Percentiles rank a stretch among this genome's conserved stretches.
Conservation (phyloP, 148 eudicot genomes). For the Chenopodium quinoa region DNA sequence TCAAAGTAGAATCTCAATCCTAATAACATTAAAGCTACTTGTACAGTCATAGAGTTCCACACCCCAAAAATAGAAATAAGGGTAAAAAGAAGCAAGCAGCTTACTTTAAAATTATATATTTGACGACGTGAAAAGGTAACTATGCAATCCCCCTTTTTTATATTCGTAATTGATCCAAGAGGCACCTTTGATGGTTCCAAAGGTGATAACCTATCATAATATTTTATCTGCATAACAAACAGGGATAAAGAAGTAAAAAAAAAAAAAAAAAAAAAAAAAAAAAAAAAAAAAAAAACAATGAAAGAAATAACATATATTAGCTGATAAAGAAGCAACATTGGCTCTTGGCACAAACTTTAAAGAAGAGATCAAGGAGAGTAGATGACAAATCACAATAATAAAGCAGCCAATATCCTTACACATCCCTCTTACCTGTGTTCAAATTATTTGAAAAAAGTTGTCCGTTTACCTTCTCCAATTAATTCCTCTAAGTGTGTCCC, state of each 20-base stretch:
- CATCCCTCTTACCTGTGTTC: too few relatives aligned
- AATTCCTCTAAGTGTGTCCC: too few relatives aligned
- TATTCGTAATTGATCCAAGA: slow-evolving; percentile 73
- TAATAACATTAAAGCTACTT: too few relatives aligned
- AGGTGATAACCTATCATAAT: slow-evolving; percentile 92
- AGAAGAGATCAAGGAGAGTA: too few relatives aligned
- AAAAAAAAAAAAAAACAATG: neutral
- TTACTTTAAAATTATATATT: slow-evolving; percentile 73
- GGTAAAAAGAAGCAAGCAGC: slow-evolving; percentile 6
- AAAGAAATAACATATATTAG: neutral
- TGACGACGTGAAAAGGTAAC: slow-evolving; percentile 84
- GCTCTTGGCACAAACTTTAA: too few relatives aligned
- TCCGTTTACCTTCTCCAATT: too few relatives aligned
- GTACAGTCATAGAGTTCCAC: neutral
- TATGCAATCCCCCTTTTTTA: slow-evolving; percentile 83
- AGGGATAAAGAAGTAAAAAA: too few relatives aligned
- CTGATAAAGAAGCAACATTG: neutral
- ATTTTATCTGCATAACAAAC: slow-evolving; percentile 42
- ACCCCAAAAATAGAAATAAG: neutral
- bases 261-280: too few relatives aligned
- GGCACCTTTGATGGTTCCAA: slow-evolving; percentile 67
- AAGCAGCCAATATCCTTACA: too few relatives aligned
- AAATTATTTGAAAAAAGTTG: too few relatives aligned
- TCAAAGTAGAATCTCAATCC: too few relatives aligned
- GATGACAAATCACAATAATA: too few relatives aligned